These are phyloP conservation scores for Sordariomycetes sp. DNA, from an alignment of 2,329 filamentous ascomycete genomes.

Conservation along the genomic window DNA sequence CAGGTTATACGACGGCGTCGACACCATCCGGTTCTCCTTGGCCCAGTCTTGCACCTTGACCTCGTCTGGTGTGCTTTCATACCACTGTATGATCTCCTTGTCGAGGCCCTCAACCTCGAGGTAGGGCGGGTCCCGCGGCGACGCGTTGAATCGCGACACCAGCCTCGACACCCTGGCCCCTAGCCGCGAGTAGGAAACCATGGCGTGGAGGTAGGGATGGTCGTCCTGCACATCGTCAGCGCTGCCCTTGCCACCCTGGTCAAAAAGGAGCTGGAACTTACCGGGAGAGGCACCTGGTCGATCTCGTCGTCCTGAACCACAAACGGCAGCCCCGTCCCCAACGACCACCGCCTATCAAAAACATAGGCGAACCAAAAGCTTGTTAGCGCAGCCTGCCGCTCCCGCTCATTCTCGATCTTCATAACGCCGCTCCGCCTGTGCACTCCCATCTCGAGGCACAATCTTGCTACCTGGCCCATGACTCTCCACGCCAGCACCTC, in stretches of 20 bases:
- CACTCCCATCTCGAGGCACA: conserved; percentile 75
- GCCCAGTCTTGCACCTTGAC: conserved; percentile 50
- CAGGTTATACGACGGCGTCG: conserved; percentile 51
- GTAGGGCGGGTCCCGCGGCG: conserved; percentile 53
- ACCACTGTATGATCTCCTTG: conserved; percentile 79
- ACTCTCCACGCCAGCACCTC: conserved; percentile 80
- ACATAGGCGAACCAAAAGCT: conserved; percentile 84
- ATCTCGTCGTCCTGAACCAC: conserved; percentile 79
- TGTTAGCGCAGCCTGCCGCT: conserved; percentile 56
- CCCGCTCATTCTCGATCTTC: conserved; percentile 57
- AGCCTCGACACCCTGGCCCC: conserved; percentile 81
- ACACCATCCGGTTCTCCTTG: conserved; percentile 38
- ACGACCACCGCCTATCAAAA: conserved; percentile 77
- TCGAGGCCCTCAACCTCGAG: conserved; percentile 75
- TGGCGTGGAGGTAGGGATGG: conserved; percentile 65
- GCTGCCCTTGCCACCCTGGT: background rate
- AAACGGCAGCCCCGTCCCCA: conserved; percentile 82
- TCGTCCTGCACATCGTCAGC: conserved; percentile 28
- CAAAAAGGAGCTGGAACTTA: conserved; percentile 27
- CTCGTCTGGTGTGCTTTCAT: conserved; percentile 58
- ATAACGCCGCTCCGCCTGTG: conserved; percentile 67
- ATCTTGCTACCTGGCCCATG: conserved; percentile 70
- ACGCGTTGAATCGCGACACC: conserved; percentile 56
- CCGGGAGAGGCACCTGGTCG: conserved; percentile 70
- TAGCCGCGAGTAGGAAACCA: conserved; percentile 76